Evolutionary conservation across 2,329 filamentous ascomycete species (phyloP).

Genomic region (Zasmidium angulare): DNA sequence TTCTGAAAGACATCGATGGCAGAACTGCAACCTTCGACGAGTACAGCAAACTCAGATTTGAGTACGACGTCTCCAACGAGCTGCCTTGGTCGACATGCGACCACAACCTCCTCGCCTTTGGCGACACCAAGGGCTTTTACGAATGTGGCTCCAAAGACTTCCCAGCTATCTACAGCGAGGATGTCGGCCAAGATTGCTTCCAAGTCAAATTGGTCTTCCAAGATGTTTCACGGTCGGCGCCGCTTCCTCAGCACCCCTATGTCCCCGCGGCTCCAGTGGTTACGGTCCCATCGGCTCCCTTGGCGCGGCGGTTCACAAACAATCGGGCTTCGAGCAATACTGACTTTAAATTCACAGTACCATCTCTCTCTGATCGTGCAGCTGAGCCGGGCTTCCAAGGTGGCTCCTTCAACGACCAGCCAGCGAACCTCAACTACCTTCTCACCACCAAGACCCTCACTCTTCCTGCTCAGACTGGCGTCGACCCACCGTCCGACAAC

Average conservation of each 20-base stretch:
- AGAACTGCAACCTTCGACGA: not conserved
- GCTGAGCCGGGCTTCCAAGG: not conserved
- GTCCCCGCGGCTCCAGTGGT: too few species aligned
- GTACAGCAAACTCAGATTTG: not conserved
- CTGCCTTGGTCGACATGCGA: not conserved
- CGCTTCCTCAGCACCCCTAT: not conserved
- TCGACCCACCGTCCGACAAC: not conserved
- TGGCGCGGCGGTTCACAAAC: too few species aligned
- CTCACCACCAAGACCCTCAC: not conserved
- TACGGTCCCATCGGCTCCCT: too few species aligned
- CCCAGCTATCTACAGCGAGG: not conserved
- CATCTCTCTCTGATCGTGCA: not conserved
- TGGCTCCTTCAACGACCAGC: not conserved
- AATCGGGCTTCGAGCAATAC: not conserved
- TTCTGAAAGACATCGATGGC: not conserved
- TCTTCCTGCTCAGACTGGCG: not conserved
- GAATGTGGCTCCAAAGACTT: not conserved
- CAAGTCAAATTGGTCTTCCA: not conserved
- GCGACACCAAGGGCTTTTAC: not conserved
- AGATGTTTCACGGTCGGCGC: not conserved
- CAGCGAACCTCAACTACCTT: not conserved
- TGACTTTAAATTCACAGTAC: not conserved
- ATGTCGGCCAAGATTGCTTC: not conserved
- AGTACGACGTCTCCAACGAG: not conserved
- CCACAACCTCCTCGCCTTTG: not conserved